Percentiles rank a stretch among this genome's conserved stretches.
Conservation (phyloP, 768 basidiomycete genomes). For the Rhodotorula babjevae region DNA sequence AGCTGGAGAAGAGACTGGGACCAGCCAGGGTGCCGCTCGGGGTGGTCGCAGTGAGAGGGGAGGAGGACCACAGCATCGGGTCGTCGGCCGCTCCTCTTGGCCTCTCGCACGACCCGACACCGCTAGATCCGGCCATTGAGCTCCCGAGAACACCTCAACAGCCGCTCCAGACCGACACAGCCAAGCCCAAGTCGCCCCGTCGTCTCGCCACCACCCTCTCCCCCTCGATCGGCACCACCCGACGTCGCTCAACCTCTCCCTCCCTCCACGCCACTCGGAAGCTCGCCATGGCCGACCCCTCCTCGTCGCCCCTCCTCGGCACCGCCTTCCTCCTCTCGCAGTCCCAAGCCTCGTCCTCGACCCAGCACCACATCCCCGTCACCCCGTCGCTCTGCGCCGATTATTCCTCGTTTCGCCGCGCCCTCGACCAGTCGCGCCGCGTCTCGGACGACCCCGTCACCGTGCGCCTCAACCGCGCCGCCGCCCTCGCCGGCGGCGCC, state of each 20-base stretch:
- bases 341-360: not conserved
- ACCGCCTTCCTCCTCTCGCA: slow-evolving; percentile 17
- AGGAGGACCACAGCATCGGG: too few relatives aligned
- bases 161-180: too few relatives aligned
- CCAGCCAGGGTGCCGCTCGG: too few relatives aligned
- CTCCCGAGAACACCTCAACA: too few relatives aligned
- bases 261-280: too few relatives aligned
- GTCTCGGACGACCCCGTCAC: slow-evolving; percentile 23
- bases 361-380: slow-evolving; percentile 8
- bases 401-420: slow-evolving; percentile 1
- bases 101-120: too few relatives aligned
- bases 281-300: not conserved
- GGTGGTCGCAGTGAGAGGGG: too few relatives aligned
- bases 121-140: too few relatives aligned
- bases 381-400: slow-evolving; percentile 13
- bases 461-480: slow-evolving; percentile 20
- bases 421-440: slow-evolving; percentile 10
- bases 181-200: not conserved
- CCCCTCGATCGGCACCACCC: too few relatives aligned
- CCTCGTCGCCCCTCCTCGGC: slow-evolving; percentile 21
- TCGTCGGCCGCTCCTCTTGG: too few relatives aligned
- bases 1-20: not conserved
- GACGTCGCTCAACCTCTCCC: too few relatives aligned
- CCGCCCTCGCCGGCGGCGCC: slow-evolving; percentile 1
- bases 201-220: too few relatives aligned